Evolutionary conservation across 106 monocot species (phyloP).

Genomic region (Platanthera zijinensis): DNA sequence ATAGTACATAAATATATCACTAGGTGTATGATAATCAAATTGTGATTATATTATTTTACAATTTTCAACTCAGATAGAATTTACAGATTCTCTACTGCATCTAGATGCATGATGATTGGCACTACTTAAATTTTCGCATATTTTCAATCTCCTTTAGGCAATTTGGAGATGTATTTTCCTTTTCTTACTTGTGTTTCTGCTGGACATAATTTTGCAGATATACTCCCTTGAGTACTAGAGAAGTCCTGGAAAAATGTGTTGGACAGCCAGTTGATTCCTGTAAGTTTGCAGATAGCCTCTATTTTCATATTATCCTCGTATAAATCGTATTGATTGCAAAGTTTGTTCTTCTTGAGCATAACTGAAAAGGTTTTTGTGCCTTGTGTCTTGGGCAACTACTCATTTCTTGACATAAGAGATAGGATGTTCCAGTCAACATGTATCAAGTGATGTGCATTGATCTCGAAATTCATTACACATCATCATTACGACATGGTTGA

Average conservation of each 20-base stretch:
- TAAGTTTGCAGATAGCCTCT: conserved; percentile 15
- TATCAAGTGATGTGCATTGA: not conserved
- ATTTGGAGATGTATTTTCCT: not conserved
- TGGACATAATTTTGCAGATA: conserved; percentile 45
- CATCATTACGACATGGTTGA: no score
- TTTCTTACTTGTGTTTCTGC: not conserved
- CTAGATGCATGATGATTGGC: not conserved
- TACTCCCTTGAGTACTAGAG: conserved; percentile 62
- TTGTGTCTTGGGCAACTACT: not conserved
- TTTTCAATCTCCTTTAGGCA: not conserved
- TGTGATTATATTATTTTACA: no score
- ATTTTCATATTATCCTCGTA: not conserved
- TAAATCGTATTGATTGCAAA: not conserved
- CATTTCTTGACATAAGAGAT: not conserved
- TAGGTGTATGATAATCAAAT: no score
- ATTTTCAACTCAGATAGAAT: no score
- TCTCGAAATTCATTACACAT: not conserved
- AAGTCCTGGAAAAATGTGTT: no score
- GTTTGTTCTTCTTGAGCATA: not conserved
- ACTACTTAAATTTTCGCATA: not conserved
- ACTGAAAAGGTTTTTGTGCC: not conserved
- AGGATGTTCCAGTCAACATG: not conserved
- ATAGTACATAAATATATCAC: no score
- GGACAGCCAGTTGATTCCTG: conserved; percentile 73
- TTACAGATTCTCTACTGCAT: no score